phyloP scores from a whole-genome alignment of 805 yeast species.

The Hanseniaspora occidentalis region DNA sequence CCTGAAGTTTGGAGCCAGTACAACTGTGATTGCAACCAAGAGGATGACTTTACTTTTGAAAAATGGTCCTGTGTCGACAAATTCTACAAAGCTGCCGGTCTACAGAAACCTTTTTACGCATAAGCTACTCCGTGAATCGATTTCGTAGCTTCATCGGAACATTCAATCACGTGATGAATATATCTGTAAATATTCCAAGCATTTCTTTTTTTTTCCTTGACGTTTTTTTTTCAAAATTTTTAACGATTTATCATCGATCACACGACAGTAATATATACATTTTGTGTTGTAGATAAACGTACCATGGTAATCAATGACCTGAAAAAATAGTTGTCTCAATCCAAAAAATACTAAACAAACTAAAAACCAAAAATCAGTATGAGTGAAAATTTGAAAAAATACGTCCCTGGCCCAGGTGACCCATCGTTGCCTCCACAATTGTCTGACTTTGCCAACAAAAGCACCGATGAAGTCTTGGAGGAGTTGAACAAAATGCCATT shows the following conservation, averaged over 20 bases:
- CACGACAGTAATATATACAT: no score
- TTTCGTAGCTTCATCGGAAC: no score
- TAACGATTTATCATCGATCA: no score
- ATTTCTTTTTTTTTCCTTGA: no score
- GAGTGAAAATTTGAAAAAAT: slow-evolving; percentile 24
- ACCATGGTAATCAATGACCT: no score
- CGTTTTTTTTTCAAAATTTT: no score
- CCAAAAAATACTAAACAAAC: neutral
- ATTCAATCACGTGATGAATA: no score
- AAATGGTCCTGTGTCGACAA: slow-evolving; percentile 57
- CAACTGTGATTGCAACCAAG: slow-evolving; percentile 64
- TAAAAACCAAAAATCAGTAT: neutral
- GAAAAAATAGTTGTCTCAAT: no score
- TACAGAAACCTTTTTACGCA: slow-evolving; percentile 49
- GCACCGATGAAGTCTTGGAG: slow-evolving; percentile 61
- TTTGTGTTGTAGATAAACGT: no score
- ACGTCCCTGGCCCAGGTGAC: slow-evolving; percentile 40
- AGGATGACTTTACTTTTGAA: slow-evolving; percentile 60
- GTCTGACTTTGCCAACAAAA: slow-evolving; percentile 44
- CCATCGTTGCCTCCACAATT: slow-evolving; percentile 77
- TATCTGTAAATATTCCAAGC: no score
- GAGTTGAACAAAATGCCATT: slow-evolving; percentile 82
- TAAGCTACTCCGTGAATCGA: no score
- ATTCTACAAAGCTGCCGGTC: slow-evolving; percentile 38
- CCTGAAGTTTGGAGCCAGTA: slow-evolving; percentile 39